Conservation (phyloP, 2,329 filamentous ascomycete species). For the Claviceps sp. region DNA sequence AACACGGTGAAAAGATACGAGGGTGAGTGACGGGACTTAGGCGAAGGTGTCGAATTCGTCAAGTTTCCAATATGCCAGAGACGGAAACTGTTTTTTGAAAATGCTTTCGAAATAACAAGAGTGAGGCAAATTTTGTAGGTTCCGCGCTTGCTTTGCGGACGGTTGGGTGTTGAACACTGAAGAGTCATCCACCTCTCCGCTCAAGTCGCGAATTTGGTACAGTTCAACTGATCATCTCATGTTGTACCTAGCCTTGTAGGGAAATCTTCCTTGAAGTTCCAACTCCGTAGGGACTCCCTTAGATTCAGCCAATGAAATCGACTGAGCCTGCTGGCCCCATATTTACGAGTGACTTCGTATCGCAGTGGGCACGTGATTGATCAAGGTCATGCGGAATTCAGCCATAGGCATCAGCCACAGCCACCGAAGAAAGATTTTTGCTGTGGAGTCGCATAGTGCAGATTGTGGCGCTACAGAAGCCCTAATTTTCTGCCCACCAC, state of each 20-base stretch:
- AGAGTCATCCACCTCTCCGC: neutral
- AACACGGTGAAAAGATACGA: neutral
- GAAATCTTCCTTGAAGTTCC: neutral
- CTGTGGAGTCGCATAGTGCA: conserved; percentile 10
- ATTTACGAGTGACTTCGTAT: too few relatives aligned
- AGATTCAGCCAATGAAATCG: neutral
- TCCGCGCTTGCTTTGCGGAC: neutral
- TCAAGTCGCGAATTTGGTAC: neutral
- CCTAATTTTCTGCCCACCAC: conserved; percentile 25
- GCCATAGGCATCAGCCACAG: conserved; percentile 7
- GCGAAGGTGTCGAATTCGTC: neutral
- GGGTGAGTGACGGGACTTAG: neutral
- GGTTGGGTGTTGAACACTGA: neutral
- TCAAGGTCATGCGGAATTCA: too few relatives aligned
- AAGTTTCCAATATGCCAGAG: too few relatives aligned
- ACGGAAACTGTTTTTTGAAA: too few relatives aligned
- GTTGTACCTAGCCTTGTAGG: neutral
- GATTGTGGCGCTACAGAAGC: conserved; percentile 14
- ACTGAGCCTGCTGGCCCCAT: neutral
- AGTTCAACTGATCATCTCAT: neutral
- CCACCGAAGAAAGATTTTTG: conserved; percentile 2
- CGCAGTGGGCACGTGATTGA: conserved; percentile 3
- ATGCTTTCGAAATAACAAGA: neutral
- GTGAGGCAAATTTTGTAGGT: too few relatives aligned
- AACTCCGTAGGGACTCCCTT: neutral